phyloP scores from a whole-genome alignment of 352 stramenopile species.

The Phytophthora sp. region DNA sequence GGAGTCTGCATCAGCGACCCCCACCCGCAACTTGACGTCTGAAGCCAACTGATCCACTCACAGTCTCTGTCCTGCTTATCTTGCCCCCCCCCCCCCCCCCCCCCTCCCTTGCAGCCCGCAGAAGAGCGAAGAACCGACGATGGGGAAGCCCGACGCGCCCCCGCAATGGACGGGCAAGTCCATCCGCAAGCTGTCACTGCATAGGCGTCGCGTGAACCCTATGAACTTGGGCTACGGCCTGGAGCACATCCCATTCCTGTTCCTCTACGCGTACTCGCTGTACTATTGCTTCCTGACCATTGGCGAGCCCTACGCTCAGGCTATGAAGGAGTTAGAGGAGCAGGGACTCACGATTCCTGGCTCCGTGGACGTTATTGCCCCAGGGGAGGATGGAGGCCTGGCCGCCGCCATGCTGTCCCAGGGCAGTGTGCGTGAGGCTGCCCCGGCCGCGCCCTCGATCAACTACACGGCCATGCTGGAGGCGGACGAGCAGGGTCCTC shows the following conservation, averaged over 20 bases:
- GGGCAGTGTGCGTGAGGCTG: conserved; percentile 63
- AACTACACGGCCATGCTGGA: conserved; percentile 69
- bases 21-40: background rate
- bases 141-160: conserved; percentile 45
- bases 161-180: conserved; percentile 76
- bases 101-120: conserved; percentile 7
- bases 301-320: conserved; percentile 76
- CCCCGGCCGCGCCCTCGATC: conserved; percentile 35
- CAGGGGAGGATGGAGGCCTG: conserved; percentile 51
- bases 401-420: conserved; percentile 76
- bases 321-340: conserved; percentile 76
- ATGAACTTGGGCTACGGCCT: conserved; percentile 71
- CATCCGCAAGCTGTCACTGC: conserved; percentile 71
- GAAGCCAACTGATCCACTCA: conserved; percentile 18
- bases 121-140: conserved; percentile 22
- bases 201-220: conserved; percentile 60
- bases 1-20: background rate
- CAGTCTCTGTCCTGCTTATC: background rate
- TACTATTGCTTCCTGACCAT: conserved; percentile 71
- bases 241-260: conserved; percentile 72
- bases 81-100: no score
- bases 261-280: conserved; percentile 74
- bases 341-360: conserved; percentile 52
- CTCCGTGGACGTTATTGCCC: conserved; percentile 26
- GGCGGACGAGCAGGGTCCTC: conserved; percentile 63